Conservation (phyloP, 192 early-diverging fungal genomes). For the Piromyces finnis region DNA sequence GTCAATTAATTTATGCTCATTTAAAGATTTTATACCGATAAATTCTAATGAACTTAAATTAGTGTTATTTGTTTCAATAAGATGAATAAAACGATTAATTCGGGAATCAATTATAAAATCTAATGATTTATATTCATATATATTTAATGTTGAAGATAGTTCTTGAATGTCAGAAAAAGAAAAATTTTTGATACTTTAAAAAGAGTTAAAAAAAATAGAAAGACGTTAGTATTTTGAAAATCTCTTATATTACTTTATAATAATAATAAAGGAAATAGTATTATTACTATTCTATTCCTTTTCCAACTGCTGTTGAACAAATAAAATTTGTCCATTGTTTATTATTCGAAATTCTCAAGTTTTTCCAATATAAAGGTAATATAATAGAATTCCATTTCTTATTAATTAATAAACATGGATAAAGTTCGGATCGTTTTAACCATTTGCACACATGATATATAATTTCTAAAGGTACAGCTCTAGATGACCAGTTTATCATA, state of each 20-base stretch:
- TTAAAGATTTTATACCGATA: neutral
- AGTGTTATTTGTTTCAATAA: neutral
- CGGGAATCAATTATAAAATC: neutral
- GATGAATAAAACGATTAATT: neutral
- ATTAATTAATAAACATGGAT: neutral
- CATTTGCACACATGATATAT: neutral
- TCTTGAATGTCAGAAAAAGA: neutral
- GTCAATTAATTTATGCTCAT: neutral
- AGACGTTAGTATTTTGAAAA: too few species aligned
- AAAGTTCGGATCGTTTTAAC: neutral
- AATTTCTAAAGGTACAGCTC: neutral
- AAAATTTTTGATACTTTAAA: neutral
- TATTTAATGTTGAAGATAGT: neutral
- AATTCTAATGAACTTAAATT: neutral
- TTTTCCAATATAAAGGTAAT: neutral
- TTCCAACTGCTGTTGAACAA: neutral
- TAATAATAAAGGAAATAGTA: too few species aligned
- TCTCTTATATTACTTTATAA: too few species aligned
- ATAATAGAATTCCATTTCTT: neutral
- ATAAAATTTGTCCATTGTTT: neutral
- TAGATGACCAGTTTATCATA: neutral
- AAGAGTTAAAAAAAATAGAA: neutral
- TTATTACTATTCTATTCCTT: neutral
- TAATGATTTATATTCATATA: neutral
- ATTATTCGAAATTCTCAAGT: neutral